A percentile compares a stretch with the other conserved stretches of the same genome.
These are phyloP conservation scores for Panaeolus cyanescens DNA, from an alignment of 768 basidiomycete species.

Conservation along the genomic window DNA sequence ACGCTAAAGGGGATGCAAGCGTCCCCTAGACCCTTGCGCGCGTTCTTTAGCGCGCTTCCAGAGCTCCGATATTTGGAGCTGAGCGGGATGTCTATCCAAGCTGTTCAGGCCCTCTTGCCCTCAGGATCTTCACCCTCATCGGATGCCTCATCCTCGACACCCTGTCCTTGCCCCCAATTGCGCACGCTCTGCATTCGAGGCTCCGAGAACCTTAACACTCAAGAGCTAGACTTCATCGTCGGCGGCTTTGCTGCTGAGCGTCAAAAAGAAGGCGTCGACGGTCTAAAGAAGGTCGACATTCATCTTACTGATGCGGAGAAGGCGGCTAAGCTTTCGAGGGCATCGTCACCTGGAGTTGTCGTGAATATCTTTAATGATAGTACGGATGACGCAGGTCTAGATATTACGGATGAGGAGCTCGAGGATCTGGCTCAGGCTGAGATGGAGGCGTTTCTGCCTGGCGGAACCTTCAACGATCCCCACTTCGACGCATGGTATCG, in stretches of 20 bases:
- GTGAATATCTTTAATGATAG: slow-evolving; percentile 26
- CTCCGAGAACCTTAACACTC: slow-evolving; percentile 20
- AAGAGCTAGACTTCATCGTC: slow-evolving; percentile 29
- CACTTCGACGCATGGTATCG: slow-evolving; percentile 33
- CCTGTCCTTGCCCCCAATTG: slow-evolving; percentile 34
- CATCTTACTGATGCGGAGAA: slow-evolving; percentile 30
- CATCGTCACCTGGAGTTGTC: slow-evolving; percentile 13
- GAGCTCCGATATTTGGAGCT: slow-evolving; percentile 34
- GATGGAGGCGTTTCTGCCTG: slow-evolving; percentile 27
- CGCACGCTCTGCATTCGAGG: slow-evolving; percentile 30
- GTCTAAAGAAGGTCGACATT: slow-evolving; percentile 30
- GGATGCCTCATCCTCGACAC: not conserved
- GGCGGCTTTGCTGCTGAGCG: slow-evolving; percentile 25
- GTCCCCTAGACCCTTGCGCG: slow-evolving; percentile 28
- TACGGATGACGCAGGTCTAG: slow-evolving; percentile 14
- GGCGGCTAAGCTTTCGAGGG: slow-evolving; percentile 17
- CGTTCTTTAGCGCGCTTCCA: slow-evolving; percentile 31
- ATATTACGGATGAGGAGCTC: slow-evolving; percentile 19
- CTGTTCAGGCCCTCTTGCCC: slow-evolving; percentile 33
- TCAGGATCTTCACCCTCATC: slow-evolving; percentile 6
- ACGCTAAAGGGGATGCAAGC: slow-evolving; percentile 39
- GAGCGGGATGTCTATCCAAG: slow-evolving; percentile 33
- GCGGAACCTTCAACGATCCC: slow-evolving; percentile 38
- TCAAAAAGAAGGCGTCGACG: slow-evolving; percentile 20
- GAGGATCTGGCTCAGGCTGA: slow-evolving; percentile 16